Evolutionary conservation across 768 basidiomycete species (phyloP).

Genomic region (Mycena galopus): DNA sequence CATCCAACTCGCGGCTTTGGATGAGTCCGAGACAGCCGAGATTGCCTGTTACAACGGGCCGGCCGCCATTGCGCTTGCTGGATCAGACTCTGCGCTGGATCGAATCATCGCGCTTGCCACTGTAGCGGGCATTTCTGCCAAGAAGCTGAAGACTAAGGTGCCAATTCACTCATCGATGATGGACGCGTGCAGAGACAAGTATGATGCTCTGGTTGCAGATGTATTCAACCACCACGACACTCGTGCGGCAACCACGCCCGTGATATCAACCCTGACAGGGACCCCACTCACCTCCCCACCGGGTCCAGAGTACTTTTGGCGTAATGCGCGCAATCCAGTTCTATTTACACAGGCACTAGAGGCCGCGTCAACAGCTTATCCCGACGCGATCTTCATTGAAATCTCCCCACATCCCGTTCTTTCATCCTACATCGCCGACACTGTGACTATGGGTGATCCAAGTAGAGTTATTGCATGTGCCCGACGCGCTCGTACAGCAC

Average conservation of each 20-base stretch:
- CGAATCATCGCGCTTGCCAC: neutral
- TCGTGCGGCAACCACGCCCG: no score
- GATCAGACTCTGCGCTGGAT: neutral
- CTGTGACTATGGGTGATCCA: no score
- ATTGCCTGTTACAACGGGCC: neutral
- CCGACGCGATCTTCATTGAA: neutral
- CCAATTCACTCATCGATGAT: neutral
- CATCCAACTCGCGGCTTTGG: no score
- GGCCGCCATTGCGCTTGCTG: neutral
- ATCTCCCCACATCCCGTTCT: neutral
- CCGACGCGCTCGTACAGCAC: no score
- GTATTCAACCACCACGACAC: no score
- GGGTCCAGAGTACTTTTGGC: neutral
- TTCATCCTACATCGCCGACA: neutral
- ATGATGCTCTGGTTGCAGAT: no score
- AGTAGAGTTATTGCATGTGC: neutral
- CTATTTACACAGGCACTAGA: neutral
- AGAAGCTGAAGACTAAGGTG: neutral
- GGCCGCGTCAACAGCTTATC: no score
- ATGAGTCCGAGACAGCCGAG: neutral
- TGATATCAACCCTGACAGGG: no score
- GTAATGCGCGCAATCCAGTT: neutral
- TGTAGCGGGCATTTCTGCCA: neutral
- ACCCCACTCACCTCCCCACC: no score
- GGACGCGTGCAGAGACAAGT: neutral